Base-by-base conservation (phyloP, 495 filamentous ascomycete species). In the Penicillium odoratum region DNA sequence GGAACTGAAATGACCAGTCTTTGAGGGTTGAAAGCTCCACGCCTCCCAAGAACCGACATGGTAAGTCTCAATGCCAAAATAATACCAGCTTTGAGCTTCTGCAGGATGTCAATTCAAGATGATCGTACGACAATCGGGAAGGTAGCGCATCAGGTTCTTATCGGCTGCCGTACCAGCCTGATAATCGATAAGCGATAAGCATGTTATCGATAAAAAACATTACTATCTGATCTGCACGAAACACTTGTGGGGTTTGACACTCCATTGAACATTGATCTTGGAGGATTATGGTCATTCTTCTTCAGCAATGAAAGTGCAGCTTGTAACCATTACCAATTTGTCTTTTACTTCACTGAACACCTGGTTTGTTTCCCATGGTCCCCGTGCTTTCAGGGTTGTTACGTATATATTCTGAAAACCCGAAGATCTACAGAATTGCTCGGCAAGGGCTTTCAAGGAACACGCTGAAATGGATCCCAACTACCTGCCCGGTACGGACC, bases 401-500 rank as follows among this genome's bases (percentile, higher is more conserved):
- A 18, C 13, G 13, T 13, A 36, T 36, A 33, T 55, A 49, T 42
- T 16, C 50, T 54, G 40, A 64, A 29, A 33, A 21, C 13, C 25
- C 3, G 15, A 7, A 33, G 18, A 16, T 31, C 9, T 49, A 13
- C 33, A 51, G 29, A 46, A 7, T 44, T 31, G 40, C 46, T 28
- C 31, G 28, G 9, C 25, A 25, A 33, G 7, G 33, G 33, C 42
- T 25, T 29, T 9, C 28, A 45, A 16, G 4, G n/a, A 29, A 5
- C n/a, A 4, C 3, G 18, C 21, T 10, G 61, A 38, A 26, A 78
- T 76, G 71, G 67, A 59, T 43, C 62, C 69, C 56, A 49, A 67
- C 16, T 74, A 69, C 64, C 70, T 67, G 59, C 75, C 76, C n/a
- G 76, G 75, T n/a, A 62, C 74, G 43, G 47, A 74, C 30, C 77